Conservation (phyloP, 164 flowering plant species). For the Berberis vulgaris region DNA sequence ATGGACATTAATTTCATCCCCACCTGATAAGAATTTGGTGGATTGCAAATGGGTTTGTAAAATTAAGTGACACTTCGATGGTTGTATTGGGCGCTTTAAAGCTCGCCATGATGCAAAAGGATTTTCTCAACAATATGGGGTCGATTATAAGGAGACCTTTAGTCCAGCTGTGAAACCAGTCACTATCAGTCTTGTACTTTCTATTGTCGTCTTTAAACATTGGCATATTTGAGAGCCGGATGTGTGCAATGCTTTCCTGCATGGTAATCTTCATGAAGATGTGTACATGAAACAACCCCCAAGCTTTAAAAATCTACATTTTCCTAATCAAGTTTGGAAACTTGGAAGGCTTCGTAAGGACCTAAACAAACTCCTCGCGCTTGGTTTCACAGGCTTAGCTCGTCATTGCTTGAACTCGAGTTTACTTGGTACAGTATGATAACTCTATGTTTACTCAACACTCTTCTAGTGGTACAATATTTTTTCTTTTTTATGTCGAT, state of each 20-base stretch:
- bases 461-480: too few species aligned
- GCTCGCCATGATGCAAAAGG: background rate
- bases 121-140: background rate
- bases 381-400: too few species aligned
- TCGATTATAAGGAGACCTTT: background rate
- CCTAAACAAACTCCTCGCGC: too few species aligned
- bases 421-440: too few species aligned
- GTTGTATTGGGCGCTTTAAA: background rate
- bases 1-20: background rate
- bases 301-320: too few species aligned
- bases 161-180: background rate
- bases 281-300: background rate
- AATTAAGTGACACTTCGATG: background rate
- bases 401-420: too few species aligned
- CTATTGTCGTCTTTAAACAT: background rate
- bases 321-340: too few species aligned
- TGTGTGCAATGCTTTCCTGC: background rate
- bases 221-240: background rate
- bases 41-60: conserved; percentile 1
- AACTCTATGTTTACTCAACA: too few species aligned
- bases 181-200: background rate
- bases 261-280: background rate
- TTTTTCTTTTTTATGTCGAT: too few species aligned
- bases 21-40: background rate
- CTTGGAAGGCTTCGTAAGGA: too few species aligned